Conservation (phyloP, 2,329 filamentous ascomycete species). For the Aspergillus calidoustus region DNA sequence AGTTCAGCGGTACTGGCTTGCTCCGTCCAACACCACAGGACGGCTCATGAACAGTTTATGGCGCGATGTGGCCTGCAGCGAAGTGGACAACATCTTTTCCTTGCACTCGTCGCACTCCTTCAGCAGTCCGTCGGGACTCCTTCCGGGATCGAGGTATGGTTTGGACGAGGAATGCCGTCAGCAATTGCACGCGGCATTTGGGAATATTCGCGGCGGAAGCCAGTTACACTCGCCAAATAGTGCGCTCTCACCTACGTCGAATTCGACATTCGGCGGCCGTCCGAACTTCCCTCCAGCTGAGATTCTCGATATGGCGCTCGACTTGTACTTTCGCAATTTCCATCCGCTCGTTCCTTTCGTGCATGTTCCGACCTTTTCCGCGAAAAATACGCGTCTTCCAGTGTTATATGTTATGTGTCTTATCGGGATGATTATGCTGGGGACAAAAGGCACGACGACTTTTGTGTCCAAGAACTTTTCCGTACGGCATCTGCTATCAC, state of each 20-base stretch:
- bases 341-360: slow-evolving; percentile 59
- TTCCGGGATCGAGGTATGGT: slow-evolving; percentile 40
- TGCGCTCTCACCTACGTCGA: slow-evolving; percentile 26
- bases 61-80: slow-evolving; percentile 43
- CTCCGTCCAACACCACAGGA: slow-evolving; percentile 41
- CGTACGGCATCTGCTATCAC: slow-evolving; percentile 26
- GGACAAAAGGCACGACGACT: slow-evolving; percentile 55
- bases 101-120: slow-evolving; percentile 27
- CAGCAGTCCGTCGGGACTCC: slow-evolving; percentile 24
- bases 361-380: slow-evolving; percentile 58
- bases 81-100: slow-evolving; percentile 48
- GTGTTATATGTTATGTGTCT: slow-evolving; percentile 59
- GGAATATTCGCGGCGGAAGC: slow-evolving; percentile 26
- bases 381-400: slow-evolving; percentile 52
- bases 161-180: slow-evolving; percentile 50
- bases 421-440: slow-evolving; percentile 57
- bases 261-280: slow-evolving; percentile 30
- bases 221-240: slow-evolving; percentile 27
- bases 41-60: slow-evolving; percentile 49
- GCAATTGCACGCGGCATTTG: slow-evolving; percentile 45
- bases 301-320: slow-evolving; percentile 58
- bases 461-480: slow-evolving; percentile 56
- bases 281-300: slow-evolving; percentile 55
- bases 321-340: slow-evolving; percentile 59
- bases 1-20: slow-evolving; percentile 49